Evolutionary conservation across 257 asterid species (phyloP).

Genomic region (Solanum chilense): DNA sequence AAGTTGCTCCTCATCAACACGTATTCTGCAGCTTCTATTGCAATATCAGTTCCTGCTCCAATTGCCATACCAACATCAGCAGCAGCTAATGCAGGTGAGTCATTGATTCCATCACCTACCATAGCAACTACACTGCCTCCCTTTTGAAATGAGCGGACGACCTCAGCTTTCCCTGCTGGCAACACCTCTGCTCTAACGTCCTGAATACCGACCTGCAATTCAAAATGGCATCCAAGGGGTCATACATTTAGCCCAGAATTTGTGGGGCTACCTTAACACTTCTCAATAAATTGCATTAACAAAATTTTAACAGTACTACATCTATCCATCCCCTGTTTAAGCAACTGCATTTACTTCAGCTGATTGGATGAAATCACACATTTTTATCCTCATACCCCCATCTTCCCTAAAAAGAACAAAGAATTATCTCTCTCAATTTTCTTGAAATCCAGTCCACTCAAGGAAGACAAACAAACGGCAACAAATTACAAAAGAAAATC

Average conservation of each 20-base stretch:
- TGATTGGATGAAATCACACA: background rate
- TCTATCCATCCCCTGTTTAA: background rate
- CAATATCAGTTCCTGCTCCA: constrained; percentile 98
- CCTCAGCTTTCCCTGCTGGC: constrained; percentile 99
- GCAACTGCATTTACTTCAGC: background rate
- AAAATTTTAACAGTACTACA: background rate
- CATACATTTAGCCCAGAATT: background rate
- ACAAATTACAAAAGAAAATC: background rate
- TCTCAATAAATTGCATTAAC: background rate
- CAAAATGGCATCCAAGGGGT: background rate
- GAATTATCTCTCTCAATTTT: background rate
- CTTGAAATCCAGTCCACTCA: background rate
- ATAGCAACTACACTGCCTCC: constrained; percentile 80
- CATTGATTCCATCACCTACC: constrained; percentile 99
- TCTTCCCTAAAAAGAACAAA: background rate
- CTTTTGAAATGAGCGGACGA: constrained; percentile 66
- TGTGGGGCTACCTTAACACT: background rate
- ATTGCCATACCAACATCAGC: constrained; percentile 99
- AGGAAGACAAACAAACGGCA: background rate
- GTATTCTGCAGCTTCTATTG: constrained; percentile 95
- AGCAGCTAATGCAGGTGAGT: constrained; percentile 96
- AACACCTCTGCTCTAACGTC: constrained; percentile 95
- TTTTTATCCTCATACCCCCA: background rate
- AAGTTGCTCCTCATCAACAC: constrained; percentile 86
- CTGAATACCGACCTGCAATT: constrained; percentile 72